A percentile compares a stretch with the other conserved stretches of the same genome.
Evolutionary conservation across 306 rosid species (phyloP).

Genomic region (Astragalus glycyphyllos): DNA sequence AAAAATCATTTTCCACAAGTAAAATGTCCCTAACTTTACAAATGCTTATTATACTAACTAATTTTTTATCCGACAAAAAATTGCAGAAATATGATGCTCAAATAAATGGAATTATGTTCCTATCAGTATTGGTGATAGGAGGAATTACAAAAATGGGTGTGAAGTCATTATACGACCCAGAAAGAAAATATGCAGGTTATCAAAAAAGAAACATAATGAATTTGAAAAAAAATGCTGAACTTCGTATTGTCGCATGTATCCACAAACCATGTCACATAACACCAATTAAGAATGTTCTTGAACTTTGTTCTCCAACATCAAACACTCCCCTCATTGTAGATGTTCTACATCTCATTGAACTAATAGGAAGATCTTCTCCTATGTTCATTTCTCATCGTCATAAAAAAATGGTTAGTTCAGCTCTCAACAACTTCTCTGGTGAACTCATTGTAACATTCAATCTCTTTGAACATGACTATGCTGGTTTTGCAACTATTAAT

Average conservation of each 20-base stretch:
- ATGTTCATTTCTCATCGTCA: neutral
- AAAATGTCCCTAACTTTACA: no score
- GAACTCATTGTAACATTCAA: constrained; percentile 11
- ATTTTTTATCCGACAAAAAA: neutral
- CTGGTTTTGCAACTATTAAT: neutral
- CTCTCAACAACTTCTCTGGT: neutral
- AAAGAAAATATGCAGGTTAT: constrained; percentile 30
- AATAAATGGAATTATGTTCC: neutral
- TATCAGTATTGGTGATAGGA: neutral
- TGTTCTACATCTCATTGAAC: constrained; percentile 20
- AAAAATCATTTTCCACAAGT: no score
- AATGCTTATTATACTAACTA: no score
- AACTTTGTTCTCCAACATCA: neutral
- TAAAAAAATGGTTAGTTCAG: neutral
- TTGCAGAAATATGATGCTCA: neutral
- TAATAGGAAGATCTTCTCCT: constrained; percentile 8
- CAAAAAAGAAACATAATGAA: constrained; percentile 23
- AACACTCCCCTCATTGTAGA: neutral
- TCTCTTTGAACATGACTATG: constrained; percentile 23
- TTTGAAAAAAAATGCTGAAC: constrained; percentile 14
- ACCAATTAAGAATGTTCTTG: neutral
- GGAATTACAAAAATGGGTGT: neutral
- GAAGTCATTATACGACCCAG: constrained; percentile 21
- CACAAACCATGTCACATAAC: constrained; percentile 10
- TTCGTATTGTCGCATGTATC: constrained; percentile 5